Evolutionary conservation across 1,284 basidiomycete species (phyloP).

Genomic region (Fomitopsis betulina): DNA sequence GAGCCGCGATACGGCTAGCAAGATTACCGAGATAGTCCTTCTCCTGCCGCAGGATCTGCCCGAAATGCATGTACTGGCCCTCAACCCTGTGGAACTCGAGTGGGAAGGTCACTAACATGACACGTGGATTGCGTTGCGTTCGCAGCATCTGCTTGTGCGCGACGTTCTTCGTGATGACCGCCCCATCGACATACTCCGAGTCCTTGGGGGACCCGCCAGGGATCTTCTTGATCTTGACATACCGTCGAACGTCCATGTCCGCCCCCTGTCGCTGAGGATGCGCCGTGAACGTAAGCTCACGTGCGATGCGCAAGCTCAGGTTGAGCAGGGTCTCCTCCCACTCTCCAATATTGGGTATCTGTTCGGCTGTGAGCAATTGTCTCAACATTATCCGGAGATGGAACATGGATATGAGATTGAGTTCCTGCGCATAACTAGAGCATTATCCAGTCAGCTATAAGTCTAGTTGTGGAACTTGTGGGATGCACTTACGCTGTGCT

Average conservation of each 20-base stretch:
- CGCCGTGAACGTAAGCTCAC: constrained; percentile 72
- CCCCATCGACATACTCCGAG: constrained; percentile 96
- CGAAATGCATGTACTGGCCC: constrained; percentile 92
- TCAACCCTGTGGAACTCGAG: constrained; percentile 94
- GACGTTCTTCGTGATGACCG: constrained; percentile 97
- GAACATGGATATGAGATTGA: constrained; percentile 81
- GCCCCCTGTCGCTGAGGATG: constrained; percentile 75
- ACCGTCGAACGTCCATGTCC: constrained; percentile 92
- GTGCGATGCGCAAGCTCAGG: constrained; percentile 76
- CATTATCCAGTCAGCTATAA: constrained; percentile 4
- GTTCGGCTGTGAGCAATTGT: constrained; percentile 79
- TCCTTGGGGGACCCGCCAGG: constrained; percentile 90
- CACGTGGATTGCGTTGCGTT: constrained; percentile 72
- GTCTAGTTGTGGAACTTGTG: neutral
- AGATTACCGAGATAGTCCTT: constrained; percentile 91
- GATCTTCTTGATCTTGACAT: constrained; percentile 98
- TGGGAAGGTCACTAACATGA: constrained; percentile 96
- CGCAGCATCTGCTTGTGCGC: constrained; percentile 89
- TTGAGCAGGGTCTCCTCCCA: constrained; percentile 85
- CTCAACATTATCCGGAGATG: constrained; percentile 86
- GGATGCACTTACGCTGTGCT: constrained; percentile 67
- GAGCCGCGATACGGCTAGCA: constrained; percentile 83
- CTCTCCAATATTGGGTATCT: constrained; percentile 72
- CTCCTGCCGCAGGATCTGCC: constrained; percentile 91
- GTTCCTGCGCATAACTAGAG: constrained; percentile 70